Conservation (phyloP, 1,284 basidiomycete genomes). For the Cutaneotrichosporon cyanovorans region DNA sequence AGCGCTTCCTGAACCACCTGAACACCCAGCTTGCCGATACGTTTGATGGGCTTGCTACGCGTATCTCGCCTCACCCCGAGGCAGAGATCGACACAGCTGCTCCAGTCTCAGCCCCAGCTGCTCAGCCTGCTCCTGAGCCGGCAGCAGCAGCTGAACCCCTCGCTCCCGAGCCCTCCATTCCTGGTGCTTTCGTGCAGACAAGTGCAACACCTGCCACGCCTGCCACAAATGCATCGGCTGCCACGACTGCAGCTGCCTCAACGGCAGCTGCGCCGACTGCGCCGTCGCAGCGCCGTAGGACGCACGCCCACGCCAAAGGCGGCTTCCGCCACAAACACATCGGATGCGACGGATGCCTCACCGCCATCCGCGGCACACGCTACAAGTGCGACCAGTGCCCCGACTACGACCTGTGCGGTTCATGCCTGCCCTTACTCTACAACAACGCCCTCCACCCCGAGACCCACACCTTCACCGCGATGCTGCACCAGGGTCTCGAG, state of each 20-base stretch:
- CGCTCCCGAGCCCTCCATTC: slow-evolving; percentile 21
- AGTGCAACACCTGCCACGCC: no score
- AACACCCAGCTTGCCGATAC: slow-evolving; percentile 41
- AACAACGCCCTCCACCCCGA: slow-evolving; percentile 34
- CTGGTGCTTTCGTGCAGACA: slow-evolving; percentile 35
- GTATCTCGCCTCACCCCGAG: slow-evolving; percentile 11
- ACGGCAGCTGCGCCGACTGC: no score
- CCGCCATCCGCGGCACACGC: slow-evolving; percentile 38
- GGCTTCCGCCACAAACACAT: slow-evolving; percentile 43
- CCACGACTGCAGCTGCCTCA: neutral
- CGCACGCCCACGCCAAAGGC: slow-evolving; percentile 20
- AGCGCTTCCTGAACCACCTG: slow-evolving; percentile 41
- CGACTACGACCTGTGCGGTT: slow-evolving; percentile 42
- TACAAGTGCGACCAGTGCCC: slow-evolving; percentile 43
- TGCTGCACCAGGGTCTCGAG: slow-evolving; percentile 39
- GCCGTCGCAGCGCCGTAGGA: no score
- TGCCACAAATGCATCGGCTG: neutral
- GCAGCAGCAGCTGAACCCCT: neutral
- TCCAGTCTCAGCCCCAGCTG: no score
- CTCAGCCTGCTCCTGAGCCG: no score
- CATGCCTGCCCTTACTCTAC: slow-evolving; percentile 37
- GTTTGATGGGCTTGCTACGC: slow-evolving; percentile 27
- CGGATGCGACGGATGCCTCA: slow-evolving; percentile 39
- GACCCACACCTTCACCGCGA: slow-evolving; percentile 38
- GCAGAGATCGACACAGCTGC: slow-evolving; percentile 1